Base-by-base conservation (phyloP, 1,284 basidiomycete genomes). In the Cerioporus squamosus region DNA sequence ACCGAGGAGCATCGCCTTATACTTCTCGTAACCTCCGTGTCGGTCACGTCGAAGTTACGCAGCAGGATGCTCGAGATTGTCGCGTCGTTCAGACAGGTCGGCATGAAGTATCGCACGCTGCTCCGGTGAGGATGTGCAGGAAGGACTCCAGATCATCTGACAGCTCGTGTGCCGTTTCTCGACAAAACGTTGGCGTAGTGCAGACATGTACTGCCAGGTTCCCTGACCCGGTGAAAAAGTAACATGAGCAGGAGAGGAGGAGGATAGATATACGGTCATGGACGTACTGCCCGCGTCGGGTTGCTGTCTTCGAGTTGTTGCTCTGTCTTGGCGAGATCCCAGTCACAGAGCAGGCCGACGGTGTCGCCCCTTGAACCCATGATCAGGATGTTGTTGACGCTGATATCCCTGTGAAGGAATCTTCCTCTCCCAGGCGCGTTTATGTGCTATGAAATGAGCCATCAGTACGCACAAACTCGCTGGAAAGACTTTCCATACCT, bases 401-500 rank as follows among this genome's bases (percentile, higher is more conserved):
- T 59, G n/a, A 62, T 5, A 22, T 59, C 61, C 6, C 57, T 26
- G 24, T 62, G 61, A 2, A 62, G 51, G 17, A 62, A n/a, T n/a
- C n/a, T 22, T 5, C 15, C 36, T 8, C 9, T 42, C 20, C 57
- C 57, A 59, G 4, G 57, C 61, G 1, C n/a, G 10, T 1, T 14
- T 23, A 44, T 59, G 61, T 4, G 53, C 59, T 58, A 23, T 10
- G 29, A 10, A 1, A 17, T 15, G 15, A 24, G 29, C 10, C 29
- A 10, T 29, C 5, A 29, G 29, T 29, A 29, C 29, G 10, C 29
- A 29, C 10, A 29, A 5, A 29, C 29, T 29, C 42, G n/a, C n/a
- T n/a, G n/a, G n/a, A n/a, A n/a, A n/a, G n/a, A n/a, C n/a, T n/a
- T n/a, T n/a, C n/a, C n/a, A n/a, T n/a, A 44, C 43, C 43, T 23